phyloP scores from a whole-genome alignment of 179 eudicot species.

The Silene vulgaris region DNA sequence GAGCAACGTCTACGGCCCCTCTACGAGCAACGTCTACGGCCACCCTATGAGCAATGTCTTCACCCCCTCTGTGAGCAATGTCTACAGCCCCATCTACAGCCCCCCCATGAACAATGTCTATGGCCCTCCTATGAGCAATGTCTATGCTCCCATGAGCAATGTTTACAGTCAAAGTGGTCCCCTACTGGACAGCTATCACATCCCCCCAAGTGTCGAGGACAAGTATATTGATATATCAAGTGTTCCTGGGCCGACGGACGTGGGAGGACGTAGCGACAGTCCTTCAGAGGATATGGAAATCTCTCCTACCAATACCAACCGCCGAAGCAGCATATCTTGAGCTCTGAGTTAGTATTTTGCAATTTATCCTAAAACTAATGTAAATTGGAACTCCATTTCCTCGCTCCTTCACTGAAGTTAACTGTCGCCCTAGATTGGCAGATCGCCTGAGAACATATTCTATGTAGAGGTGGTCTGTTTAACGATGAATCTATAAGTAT shows the following conservation, averaged over 20 bases:
- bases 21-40: neutral
- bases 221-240: neutral
- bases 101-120: neutral
- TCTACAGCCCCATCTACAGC: neutral
- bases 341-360: neutral
- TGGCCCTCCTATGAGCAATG: neutral
- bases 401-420: neutral
- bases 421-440: neutral
- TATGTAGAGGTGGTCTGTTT: neutral
- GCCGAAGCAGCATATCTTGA: neutral
- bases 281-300: neutral
- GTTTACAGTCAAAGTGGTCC: neutral
- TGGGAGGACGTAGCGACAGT: neutral
- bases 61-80: no score
- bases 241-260: neutral
- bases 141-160: neutral
- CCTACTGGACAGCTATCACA: neutral
- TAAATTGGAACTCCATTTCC: neutral
- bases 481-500: neutral
- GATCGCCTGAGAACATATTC: neutral
- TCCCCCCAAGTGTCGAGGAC: neutral
- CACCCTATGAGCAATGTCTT: neutral
- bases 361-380: neutral
- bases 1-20: no score
- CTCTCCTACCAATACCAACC: neutral